These are phyloP conservation scores for Margaritispora aquatica DNA, from an alignment of 495 filamentous ascomycete species.

Conservation along the genomic window DNA sequence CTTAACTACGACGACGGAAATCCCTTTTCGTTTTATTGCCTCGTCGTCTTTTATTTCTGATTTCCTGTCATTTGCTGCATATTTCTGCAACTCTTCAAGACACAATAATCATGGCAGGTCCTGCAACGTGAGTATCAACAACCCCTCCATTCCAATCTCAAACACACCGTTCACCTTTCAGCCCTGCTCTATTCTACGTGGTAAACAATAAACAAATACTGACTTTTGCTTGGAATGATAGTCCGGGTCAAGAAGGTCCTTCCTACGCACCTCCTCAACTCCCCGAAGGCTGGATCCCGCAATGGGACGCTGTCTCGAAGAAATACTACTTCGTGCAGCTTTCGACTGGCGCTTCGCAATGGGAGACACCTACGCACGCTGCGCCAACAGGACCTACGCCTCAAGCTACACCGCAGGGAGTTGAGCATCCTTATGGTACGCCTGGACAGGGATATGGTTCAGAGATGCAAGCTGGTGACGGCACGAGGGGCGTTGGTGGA, in stretches of 20 bases:
- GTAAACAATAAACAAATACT: conserved; percentile 13
- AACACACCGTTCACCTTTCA: background rate
- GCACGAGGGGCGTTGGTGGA: conserved; percentile 31
- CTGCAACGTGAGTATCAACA: conserved; percentile 22
- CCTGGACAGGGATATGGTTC: conserved; percentile 34
- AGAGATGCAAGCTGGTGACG: too few relatives aligned
- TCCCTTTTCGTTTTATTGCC: background rate
- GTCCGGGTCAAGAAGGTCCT: conserved; percentile 60
- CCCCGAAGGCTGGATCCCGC: conserved; percentile 74
- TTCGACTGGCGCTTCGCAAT: conserved; percentile 67
- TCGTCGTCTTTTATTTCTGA: background rate
- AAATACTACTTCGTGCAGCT: conserved; percentile 81
- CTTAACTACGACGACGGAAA: too few relatives aligned
- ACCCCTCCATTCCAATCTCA: background rate
- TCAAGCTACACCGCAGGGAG: conserved; percentile 39
- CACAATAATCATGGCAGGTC: conserved; percentile 24
- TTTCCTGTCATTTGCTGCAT: background rate
- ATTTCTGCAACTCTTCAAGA: background rate
- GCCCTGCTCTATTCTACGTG: background rate
- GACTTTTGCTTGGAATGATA: too few relatives aligned
- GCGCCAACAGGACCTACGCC: conserved; percentile 47
- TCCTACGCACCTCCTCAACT: conserved; percentile 63
- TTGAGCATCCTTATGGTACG: conserved; percentile 46
- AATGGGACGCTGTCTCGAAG: conserved; percentile 68
- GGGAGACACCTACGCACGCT: conserved; percentile 67